phyloP scores from a whole-genome alignment of 2,329 filamentous ascomycete genomes.

The Colletotrichum endophyticum region DNA sequence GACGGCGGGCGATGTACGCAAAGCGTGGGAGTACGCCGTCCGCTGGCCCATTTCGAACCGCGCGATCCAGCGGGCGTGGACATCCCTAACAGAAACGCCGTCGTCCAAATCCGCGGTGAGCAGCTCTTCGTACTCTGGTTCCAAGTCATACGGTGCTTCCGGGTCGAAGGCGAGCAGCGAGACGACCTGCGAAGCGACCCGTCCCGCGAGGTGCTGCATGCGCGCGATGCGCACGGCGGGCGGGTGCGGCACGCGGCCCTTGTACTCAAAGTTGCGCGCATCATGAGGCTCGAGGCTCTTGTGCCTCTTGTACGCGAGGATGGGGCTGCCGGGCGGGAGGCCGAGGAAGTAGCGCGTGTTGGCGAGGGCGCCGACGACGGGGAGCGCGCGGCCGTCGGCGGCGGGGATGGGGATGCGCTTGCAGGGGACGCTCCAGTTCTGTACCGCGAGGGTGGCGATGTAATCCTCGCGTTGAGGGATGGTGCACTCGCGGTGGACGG shows the following conservation, averaged over 20 bases:
- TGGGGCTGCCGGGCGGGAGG: background rate
- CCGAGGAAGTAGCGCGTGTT: background rate
- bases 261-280: background rate
- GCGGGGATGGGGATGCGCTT: background rate
- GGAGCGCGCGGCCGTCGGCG: background rate
- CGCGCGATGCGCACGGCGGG: background rate
- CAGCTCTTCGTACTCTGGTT: background rate
- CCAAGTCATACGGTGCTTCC: background rate
- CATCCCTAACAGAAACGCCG: background rate
- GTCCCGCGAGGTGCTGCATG: background rate
- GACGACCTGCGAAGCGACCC: background rate
- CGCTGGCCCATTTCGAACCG: background rate
- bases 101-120: background rate
- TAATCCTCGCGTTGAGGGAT: background rate
- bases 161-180: background rate
- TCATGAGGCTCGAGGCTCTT: background rate
- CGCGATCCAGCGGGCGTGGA: background rate
- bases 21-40: background rate
- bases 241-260: background rate
- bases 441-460: background rate
- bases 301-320: background rate
- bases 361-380: background rate
- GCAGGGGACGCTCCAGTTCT: background rate
- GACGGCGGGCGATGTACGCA: background rate
- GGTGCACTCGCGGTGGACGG: background rate